Conservation (phyloP, 148 eudicot genomes). For the Rheum nobile region DNA sequence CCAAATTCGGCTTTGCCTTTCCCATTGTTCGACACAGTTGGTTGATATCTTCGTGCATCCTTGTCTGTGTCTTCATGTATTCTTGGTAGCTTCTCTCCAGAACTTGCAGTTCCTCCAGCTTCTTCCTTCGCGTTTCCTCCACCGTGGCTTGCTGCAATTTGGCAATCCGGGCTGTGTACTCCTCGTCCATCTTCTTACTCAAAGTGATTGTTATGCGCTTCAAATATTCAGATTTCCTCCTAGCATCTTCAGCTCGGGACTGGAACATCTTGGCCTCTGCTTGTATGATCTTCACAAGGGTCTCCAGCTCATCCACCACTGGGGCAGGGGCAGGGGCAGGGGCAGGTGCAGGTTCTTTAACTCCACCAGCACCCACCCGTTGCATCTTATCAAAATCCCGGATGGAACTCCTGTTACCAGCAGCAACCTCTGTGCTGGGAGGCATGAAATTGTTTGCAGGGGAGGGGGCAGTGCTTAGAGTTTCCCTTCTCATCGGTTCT, state of each 20-base stretch:
- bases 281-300: slow-evolving; percentile 62
- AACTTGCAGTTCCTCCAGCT: slow-evolving; percentile 57
- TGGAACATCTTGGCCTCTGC: slow-evolving; percentile 90
- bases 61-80: slow-evolving; percentile 62
- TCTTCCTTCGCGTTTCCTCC: slow-evolving; percentile 57
- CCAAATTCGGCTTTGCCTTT: slow-evolving; percentile 30
- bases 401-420: too few species aligned
- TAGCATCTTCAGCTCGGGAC: slow-evolving; percentile 80
- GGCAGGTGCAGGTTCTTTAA: background rate
- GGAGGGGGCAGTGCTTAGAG: slow-evolving; percentile 15
- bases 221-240: slow-evolving; percentile 72
- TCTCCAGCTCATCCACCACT: slow-evolving; percentile 59
- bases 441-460: too few species aligned
- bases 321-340: too few species aligned
- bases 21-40: slow-evolving; percentile 78
- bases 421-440: too few species aligned
- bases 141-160: slow-evolving; percentile 53
- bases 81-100: slow-evolving; percentile 67
- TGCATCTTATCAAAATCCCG: slow-evolving; percentile 25
- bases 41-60: slow-evolving; percentile 80
- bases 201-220: slow-evolving; percentile 48
- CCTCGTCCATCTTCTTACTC: slow-evolving; percentile 64
- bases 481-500: slow-evolving; percentile 23
- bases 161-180: slow-evolving; percentile 39
- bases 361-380: too few species aligned